phyloP scores from a whole-genome alignment of 768 basidiomycete genomes.

The Mycena leptocephala region DNA sequence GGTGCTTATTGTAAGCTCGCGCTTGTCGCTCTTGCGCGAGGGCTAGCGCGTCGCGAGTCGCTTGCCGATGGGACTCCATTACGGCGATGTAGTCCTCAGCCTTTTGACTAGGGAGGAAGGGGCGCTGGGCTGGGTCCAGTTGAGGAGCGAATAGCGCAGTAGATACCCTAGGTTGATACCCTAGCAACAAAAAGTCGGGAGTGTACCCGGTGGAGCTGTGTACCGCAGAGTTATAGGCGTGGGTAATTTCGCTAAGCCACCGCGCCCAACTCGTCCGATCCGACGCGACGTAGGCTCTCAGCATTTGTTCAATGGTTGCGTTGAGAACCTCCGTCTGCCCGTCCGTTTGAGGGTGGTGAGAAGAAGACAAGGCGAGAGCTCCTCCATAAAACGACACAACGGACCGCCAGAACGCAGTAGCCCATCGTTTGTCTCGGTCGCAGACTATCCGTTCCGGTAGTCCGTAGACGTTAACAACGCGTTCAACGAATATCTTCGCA shows the following conservation, averaged over 20 bases:
- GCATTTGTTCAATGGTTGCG: not conserved
- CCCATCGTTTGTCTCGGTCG: no score
- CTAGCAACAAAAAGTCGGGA: not conserved
- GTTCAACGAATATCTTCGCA: constrained; percentile 18
- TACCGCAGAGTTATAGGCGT: not conserved
- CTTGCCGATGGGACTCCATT: not conserved
- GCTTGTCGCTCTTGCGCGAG: constrained; percentile 42
- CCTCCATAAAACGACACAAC: no score
- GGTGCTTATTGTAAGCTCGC: constrained; percentile 41
- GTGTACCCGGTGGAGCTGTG: not conserved
- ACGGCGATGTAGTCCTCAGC: not conserved
- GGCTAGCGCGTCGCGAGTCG: constrained; percentile 35
- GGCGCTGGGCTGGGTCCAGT: not conserved
- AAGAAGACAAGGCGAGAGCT: no score
- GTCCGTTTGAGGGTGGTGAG: not conserved
- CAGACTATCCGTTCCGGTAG: no score
- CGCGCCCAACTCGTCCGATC: not conserved
- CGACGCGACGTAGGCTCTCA: not conserved
- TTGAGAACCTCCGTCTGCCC: not conserved
- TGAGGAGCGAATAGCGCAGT: not conserved
- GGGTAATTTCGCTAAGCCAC: not conserved
- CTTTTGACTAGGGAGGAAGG: not conserved
- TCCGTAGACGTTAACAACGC: not conserved
- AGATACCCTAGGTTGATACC: not conserved
- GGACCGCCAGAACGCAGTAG: no score